Evolutionary conservation across 768 basidiomycete genomes (phyloP).

Genomic region (Vararia minispora): DNA sequence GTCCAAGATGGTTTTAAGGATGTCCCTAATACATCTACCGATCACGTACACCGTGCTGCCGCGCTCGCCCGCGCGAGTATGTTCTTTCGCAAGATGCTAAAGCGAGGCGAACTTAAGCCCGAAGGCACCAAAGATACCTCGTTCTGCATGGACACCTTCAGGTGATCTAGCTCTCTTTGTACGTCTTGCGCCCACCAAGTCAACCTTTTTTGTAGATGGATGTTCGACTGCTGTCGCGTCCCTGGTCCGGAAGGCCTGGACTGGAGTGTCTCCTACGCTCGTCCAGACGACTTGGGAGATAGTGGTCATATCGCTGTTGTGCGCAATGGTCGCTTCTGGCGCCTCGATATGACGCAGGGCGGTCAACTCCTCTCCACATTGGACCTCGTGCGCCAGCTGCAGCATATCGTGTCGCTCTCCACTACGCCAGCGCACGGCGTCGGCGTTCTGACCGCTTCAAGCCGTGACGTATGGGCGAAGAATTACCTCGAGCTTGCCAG

Average conservation of each 20-base stretch:
- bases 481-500: constrained; percentile 29
- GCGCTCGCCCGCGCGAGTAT: constrained; percentile 58
- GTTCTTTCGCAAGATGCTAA: constrained; percentile 61
- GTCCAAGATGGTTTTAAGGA: constrained; percentile 63
- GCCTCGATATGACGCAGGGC: constrained; percentile 47
- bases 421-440: constrained; percentile 55
- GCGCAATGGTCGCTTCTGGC: constrained; percentile 81
- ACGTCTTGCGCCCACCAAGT: not conserved
- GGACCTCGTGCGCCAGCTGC: constrained; percentile 63
- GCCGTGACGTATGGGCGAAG: constrained; percentile 80
- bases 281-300: constrained; percentile 41
- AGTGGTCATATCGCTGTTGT: constrained; percentile 77
- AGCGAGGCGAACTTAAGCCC: constrained; percentile 51
- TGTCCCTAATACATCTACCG: constrained; percentile 49
- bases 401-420: constrained; percentile 60
- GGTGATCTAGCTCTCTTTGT: constrained; percentile 28
- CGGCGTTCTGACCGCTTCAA: constrained; percentile 67
- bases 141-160: constrained; percentile 81
- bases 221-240: constrained; percentile 84
- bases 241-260: constrained; percentile 67
- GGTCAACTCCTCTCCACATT: constrained; percentile 49
- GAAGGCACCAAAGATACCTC: constrained; percentile 60
- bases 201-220: constrained; percentile 44
- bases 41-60: constrained; percentile 59
- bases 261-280: constrained; percentile 62